phyloP scores from a whole-genome alignment of 106 monocot genomes.

The Dactylorhiza incarnata region DNA sequence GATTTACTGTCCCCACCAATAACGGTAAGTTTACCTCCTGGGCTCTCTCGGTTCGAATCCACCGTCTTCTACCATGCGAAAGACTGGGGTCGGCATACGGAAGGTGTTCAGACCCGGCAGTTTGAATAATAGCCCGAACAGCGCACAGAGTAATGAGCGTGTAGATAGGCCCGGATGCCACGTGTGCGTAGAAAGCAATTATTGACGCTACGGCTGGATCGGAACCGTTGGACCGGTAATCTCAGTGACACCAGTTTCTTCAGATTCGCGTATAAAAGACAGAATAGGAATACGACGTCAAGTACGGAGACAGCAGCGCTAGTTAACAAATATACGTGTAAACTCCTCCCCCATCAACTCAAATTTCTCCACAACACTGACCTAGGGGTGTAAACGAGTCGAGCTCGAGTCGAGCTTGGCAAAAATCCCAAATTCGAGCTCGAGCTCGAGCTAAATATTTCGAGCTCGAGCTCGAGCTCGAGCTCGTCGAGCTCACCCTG shows the following conservation, averaged over 20 bases:
- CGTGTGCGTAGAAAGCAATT: background rate
- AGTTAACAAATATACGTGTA: too few species aligned
- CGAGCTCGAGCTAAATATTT: too few species aligned
- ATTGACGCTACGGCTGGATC: background rate
- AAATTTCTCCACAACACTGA: too few species aligned
- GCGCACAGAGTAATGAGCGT: background rate
- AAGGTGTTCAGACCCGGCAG: background rate
- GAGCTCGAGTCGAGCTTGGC: too few species aligned
- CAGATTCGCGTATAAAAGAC: background rate
- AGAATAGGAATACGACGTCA: too few species aligned
- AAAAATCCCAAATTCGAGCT: too few species aligned
- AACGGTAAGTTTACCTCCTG: background rate
- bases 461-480: too few species aligned
- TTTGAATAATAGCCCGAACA: background rate
- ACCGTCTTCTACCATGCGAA: background rate
- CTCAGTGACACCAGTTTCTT: background rate
- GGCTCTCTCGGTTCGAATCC: background rate
- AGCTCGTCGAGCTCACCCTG: too few species aligned
- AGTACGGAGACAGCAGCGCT: too few species aligned
- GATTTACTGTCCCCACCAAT: slow-evolving; percentile 2
- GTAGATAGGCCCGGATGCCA: background rate
- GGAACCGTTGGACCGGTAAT: background rate
- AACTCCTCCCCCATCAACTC: too few species aligned
- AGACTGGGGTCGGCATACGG: background rate
- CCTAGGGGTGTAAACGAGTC: too few species aligned